Evolutionary conservation across 495 filamentous ascomycete genomes (phyloP), one percentile per base, ranked within the genome.

Genomic region (Xeromyces bisporus): DNA sequence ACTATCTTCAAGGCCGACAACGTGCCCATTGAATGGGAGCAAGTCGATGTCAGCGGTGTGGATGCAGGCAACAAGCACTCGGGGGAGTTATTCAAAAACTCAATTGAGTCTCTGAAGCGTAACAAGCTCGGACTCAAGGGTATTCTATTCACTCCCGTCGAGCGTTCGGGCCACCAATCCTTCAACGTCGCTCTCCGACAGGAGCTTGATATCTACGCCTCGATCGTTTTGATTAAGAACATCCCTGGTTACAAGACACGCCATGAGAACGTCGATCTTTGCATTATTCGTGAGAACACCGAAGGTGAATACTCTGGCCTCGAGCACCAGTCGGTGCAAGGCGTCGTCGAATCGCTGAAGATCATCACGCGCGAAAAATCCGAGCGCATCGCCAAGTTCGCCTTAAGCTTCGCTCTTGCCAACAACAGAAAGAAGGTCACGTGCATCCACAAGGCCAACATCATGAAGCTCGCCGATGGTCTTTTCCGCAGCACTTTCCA

Each of bases 361-460:
- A 93, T 97, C 58, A 93, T 97, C 60, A 97, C 89, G 36, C 84
- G 84, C 45, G 85, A 82, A 50, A 96, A 96, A 67, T 93, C 84
- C 24, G 89, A 97, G 71, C 81, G 89, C 37, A 96, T 97, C 46
- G 81, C 85, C 56, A 93, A 94, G 56, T 97, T 97, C 47, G 89
- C 91, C 29, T 93, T 96, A 61, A 75, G 77, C 58, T 97, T 96
- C 52, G 89, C 89, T 10, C 76, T 93, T 26, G 89, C 91, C 46
- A 97, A 96, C 66, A 84, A 92, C 73, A 71, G 91, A 47, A 83
- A 89, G 67, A 96, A 93, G 74, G 83, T 96, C 16, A 96, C 86
- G 39, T 93, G 85, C 60, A 93, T 97, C 47, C 91, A 97, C 72
- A 97, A 97, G 68, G 91, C 89, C 50, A 97, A 96, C 67, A 97